Base-by-base conservation (phyloP, 2,329 filamentous ascomycete genomes). In the Verruconis gallopava region DNA sequence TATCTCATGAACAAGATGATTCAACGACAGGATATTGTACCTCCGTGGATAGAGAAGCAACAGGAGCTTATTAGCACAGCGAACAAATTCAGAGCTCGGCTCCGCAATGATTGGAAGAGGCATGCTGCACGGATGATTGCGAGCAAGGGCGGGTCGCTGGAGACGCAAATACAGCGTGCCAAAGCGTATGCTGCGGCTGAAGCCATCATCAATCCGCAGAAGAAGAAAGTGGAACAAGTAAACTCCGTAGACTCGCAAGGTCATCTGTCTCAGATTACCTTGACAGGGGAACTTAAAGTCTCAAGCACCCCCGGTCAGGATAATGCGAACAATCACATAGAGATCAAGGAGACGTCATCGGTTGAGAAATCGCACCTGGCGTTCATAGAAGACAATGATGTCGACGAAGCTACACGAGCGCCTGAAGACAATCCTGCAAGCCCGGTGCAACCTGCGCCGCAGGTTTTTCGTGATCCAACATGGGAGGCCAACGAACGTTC, bases 1-100 rank as follows among this genome's bases (percentile, higher is more conserved):
- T 95, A 95, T 58, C 84, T 96, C 52, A 81, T 96, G 81, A 96
- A 98, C 63, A 91, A 93, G 63, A 95, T 96, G 67, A 95, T 98
- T 48, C 84, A 95, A 63, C 81, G 82, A 45, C 91, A 98, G 60
- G 88, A 94, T 15, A 84, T 96, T 46, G 85, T 93, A 1, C 91
- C 91, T 1, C 89, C 89, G 0, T 98, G 91, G 91, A 96, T 98
- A 46, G 91, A 98, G 62, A 96, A 95, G 63, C 91, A 98, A 59
- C 89, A 96, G 56, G 86, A 95, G 53, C 66, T 96, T 4, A 71
- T 77, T 9, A 77, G 75, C 46, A 73, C 82, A 0, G 72, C 79
- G 1, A 71, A 68, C 11, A 68, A 70, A 1, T 95, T 98, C 55
- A 73, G 91, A 2, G 63, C 68, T 2, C 68, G 85, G n/a, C 55